phyloP scores from a whole-genome alignment of 164 flowering plant genomes.

The Platanus orientalis region DNA sequence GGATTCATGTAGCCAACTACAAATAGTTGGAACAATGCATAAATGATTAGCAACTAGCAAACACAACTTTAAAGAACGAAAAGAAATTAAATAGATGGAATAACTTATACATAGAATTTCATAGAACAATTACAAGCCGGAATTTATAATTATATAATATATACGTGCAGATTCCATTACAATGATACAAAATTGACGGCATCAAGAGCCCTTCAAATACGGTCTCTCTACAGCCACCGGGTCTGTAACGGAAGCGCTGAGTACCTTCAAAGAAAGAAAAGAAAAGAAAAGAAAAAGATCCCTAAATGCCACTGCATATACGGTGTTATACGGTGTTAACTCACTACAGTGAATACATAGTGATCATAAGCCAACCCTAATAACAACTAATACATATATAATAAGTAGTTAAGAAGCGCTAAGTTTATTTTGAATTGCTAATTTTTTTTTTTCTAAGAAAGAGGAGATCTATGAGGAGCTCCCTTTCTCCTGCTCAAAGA shows the following conservation, averaged over 20 bases:
- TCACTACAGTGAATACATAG: slow-evolving; percentile 3
- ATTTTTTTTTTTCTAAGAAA: slow-evolving; percentile 31
- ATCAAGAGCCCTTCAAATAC: not conserved
- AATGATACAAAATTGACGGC: slow-evolving; percentile 35
- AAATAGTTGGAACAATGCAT: too few species aligned
- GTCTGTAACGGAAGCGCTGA: slow-evolving; percentile 32
- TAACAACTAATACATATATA: not conserved
- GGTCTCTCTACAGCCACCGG: slow-evolving; percentile 16
- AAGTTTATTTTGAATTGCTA: not conserved
- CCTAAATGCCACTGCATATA: slow-evolving; percentile 1
- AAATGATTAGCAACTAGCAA: too few species aligned
- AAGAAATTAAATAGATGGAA: too few species aligned
- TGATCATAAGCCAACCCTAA: too few species aligned
- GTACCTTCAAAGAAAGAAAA: too few species aligned
- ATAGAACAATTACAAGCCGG: too few species aligned
- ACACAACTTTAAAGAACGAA: too few species aligned
- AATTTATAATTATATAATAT: slow-evolving; percentile 4
- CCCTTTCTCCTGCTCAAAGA: slow-evolving; percentile 80
- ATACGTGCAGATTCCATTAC: slow-evolving; percentile 32
- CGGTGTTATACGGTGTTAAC: not conserved
- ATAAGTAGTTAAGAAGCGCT: too few species aligned
- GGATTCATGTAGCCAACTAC: too few species aligned
- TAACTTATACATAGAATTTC: too few species aligned
- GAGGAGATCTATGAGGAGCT: slow-evolving; percentile 87
- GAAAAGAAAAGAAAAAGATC: not conserved